Conservation (phyloP, 139 green algal species). For the Picochlorum sp. region DNA sequence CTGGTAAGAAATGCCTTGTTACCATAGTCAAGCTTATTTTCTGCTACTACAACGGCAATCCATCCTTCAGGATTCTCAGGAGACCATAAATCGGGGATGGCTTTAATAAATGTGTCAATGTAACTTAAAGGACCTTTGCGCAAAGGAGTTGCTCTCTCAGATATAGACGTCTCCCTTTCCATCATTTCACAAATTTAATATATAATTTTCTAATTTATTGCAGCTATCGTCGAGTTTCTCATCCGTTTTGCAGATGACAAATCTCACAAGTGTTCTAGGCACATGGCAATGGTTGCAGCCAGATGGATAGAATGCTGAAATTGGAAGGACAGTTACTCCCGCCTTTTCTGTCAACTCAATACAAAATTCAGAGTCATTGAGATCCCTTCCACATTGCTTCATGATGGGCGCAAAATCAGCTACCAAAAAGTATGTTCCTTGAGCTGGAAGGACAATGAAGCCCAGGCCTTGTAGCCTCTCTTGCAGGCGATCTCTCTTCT, state of each 20-base stretch:
- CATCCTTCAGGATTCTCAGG: slow-evolving; percentile 14
- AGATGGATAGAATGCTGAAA: slow-evolving; percentile 43
- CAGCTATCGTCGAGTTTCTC: slow-evolving; percentile 48
- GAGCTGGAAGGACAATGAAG: slow-evolving; percentile 36
- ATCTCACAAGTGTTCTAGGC: slow-evolving; percentile 48
- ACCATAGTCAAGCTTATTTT: slow-evolving; percentile 32
- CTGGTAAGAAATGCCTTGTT: slow-evolving; percentile 3
- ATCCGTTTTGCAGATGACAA: slow-evolving; percentile 76
- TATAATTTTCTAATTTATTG: slow-evolving; percentile 26
- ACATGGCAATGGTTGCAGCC: background rate
- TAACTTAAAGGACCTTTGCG: slow-evolving; percentile 16
- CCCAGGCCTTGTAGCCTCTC: slow-evolving; percentile 39
- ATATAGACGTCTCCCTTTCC: background rate
- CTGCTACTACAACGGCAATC: slow-evolving; percentile 26
- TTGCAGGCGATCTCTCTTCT: slow-evolving; percentile 43
- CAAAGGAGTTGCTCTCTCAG: slow-evolving; percentile 4
- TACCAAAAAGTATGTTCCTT: slow-evolving; percentile 76
- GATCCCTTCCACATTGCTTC: slow-evolving; percentile 4
- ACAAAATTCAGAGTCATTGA: slow-evolving; percentile 37
- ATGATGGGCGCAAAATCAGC: slow-evolving; percentile 40
- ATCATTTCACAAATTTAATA: background rate
- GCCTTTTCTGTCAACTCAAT: slow-evolving; percentile 52
- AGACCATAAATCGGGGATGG: slow-evolving; percentile 11
- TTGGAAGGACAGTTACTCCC: slow-evolving; percentile 65
- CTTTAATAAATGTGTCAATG: slow-evolving; percentile 15